Conservation (phyloP, 2,329 filamentous ascomycete species). For the Beauveria sp. region DNA sequence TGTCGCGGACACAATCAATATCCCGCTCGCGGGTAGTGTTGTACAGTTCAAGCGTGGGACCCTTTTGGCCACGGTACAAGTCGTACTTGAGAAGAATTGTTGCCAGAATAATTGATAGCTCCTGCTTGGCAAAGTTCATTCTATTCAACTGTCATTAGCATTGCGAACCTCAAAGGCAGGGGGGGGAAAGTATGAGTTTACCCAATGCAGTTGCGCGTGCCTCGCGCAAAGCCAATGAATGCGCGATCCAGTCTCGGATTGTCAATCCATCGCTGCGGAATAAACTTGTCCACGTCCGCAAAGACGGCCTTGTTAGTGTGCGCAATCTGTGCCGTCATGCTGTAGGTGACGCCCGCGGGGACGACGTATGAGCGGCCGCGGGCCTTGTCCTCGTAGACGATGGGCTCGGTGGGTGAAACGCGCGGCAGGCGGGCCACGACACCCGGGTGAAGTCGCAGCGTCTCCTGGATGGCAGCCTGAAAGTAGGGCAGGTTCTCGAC, state of each 20-base stretch:
- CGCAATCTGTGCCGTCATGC: constrained; percentile 29
- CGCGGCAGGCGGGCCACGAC: constrained; percentile 21
- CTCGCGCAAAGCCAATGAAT: background rate
- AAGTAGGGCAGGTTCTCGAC: constrained; percentile 9
- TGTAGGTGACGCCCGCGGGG: constrained; percentile 29
- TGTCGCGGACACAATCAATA: constrained; percentile 2
- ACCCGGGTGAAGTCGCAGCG: constrained; percentile 16
- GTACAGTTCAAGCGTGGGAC: background rate
- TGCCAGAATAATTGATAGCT: background rate
- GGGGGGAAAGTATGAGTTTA: background rate
- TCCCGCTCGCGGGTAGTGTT: background rate
- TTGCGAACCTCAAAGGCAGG: fast-evolving
- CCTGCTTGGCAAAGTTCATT: constrained; percentile 4
- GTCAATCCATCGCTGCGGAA: constrained; percentile 28
- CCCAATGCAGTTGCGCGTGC: constrained; percentile 2
- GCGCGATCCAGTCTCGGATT: background rate
- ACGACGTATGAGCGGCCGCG: constrained; percentile 14
- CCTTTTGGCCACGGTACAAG: background rate
- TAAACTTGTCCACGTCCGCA: constrained; percentile 30
- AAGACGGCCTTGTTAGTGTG: constrained; percentile 33
- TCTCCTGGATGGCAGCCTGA: constrained; percentile 7
- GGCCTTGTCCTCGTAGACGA: constrained; percentile 24
- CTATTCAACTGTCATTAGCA: background rate
- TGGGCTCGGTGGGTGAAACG: constrained; percentile 22
- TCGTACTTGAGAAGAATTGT: constrained; percentile 2